Evolutionary conservation across 345 rosid species (phyloP).

Genomic region (Acer campestre): DNA sequence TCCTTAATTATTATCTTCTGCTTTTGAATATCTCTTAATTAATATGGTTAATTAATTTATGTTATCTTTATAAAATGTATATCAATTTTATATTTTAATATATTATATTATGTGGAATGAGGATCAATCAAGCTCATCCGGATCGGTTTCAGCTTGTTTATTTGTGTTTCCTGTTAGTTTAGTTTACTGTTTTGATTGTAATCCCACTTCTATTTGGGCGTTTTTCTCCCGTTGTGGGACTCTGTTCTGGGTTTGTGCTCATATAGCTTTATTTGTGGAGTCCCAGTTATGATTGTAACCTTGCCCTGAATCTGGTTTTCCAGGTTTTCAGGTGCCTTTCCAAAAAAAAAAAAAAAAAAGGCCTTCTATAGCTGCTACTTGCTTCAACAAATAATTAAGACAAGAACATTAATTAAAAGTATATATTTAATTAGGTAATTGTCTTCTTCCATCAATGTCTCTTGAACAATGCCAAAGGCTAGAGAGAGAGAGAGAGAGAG

Average conservation of each 20-base stretch:
- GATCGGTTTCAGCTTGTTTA: too few relatives aligned
- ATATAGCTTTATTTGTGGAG: too few relatives aligned
- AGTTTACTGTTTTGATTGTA: too few relatives aligned
- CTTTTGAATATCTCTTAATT: constrained; percentile 7
- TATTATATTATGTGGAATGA: constrained; percentile 31
- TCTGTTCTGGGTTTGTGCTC: too few relatives aligned
- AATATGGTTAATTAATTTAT: constrained; percentile 10
- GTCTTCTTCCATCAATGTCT: constrained; percentile 9
- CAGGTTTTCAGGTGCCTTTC: too few relatives aligned
- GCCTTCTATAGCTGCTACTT: constrained; percentile 11
- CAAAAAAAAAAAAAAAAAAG: too few relatives aligned
- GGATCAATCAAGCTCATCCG: too few relatives aligned
- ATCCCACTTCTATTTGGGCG: too few relatives aligned
- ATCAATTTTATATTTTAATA: constrained; percentile 39
- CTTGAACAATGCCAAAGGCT: constrained; percentile 18
- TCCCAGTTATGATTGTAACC: too few relatives aligned
- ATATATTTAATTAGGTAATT: not conserved
- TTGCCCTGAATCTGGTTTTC: too few relatives aligned
- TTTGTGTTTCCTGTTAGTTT: too few relatives aligned
- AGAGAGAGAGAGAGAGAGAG: not conserved
- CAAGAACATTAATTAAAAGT: not conserved
- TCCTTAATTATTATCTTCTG: not conserved
- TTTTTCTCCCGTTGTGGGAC: too few relatives aligned
- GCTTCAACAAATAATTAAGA: not conserved
- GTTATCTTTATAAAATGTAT: constrained; percentile 38